Evolutionary conservation across 257 asterid species (phyloP), one percentile per base, ranked within the genome.

Genomic region (Thymus mandschuricus): DNA sequence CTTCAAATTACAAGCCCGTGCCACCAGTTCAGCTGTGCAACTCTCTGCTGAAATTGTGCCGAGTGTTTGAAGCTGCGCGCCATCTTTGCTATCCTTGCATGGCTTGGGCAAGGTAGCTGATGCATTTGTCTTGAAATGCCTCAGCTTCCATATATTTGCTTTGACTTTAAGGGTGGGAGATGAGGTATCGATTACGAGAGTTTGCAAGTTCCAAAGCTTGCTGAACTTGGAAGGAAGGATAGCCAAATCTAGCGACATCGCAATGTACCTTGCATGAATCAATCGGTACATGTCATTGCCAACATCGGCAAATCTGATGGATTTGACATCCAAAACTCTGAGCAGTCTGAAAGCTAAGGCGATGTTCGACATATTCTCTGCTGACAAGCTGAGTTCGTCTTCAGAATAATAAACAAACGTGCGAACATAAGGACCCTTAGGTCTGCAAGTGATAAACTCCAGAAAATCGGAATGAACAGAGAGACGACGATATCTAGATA

Each of bases 261-360:
- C 75, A 38, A 82, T 12, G 55, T 64, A 75, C 66, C 66, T 50
- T 46, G 43, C 7, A 3, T 27, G 30, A 59, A 70, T 3, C 60
- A 81, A 35, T 3, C 48, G 34, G 54, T 58, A 45, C 13, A 81
- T 12, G 0, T 74, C 73, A 15, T 1, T 38, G 1, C 82, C 77
- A 5, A 81, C 40, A 13, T 63, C 71, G 5, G 40, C 8, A 34
- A 77, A 77, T 46, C 1, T 54, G 76, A 81, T 54, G 60, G 82
- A 66, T 54, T 58, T 58, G 8, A 58, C 71, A 40, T 77, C 76
- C 41, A 77, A 64, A 45, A 81, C 80, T 31, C 85, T 46, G 3
- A 81, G 67, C 48, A 74, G 52, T 45, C 60, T 63, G 31, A 81
- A 81, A 15, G 76, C 85, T 5, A 48, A 58, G 1, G 78, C 73